Evolutionary conservation across 2,329 filamentous ascomycete genomes (phyloP).

Genomic region (Arthrobotrys pseudoclavata): DNA sequence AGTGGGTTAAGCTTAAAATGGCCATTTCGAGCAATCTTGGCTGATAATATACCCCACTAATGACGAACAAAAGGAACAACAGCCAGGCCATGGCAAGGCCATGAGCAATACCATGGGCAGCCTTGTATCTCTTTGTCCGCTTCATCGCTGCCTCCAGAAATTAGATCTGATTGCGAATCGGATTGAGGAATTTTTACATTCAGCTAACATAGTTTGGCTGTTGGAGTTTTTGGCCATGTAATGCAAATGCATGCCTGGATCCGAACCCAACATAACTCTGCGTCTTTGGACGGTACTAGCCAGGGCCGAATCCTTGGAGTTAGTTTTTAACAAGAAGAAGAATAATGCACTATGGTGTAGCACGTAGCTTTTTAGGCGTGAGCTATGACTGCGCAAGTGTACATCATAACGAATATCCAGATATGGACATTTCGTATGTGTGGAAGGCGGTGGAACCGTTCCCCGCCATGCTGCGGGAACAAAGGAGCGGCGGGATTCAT

Average conservation of each 20-base stretch:
- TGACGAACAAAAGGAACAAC: constrained; percentile 25
- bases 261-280: constrained; percentile 8
- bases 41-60: constrained; percentile 21
- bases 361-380: constrained; percentile 1
- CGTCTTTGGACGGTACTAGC: constrained; percentile 44
- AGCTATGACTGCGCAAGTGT: constrained; percentile 46
- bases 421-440: constrained; percentile 6
- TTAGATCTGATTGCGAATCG: constrained; percentile 10
- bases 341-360: background rate
- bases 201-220: background rate
- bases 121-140: constrained; percentile 15
- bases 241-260: constrained; percentile 7
- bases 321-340: background rate
- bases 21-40: constrained; percentile 34
- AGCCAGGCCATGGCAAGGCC: background rate
- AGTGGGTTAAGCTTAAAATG: constrained; percentile 38
- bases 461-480: constrained; percentile 40
- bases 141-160: background rate
- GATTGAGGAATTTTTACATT: constrained; percentile 1
- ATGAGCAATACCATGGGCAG: constrained; percentile 36
- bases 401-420: constrained; percentile 6
- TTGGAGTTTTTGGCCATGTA: background rate
- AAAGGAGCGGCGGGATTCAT: constrained; percentile 16
- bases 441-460: constrained; percentile 56
- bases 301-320: constrained; percentile 40